Evolutionary conservation across 306 rosid species (phyloP).

Genomic region (Canavalia ensiformis): DNA sequence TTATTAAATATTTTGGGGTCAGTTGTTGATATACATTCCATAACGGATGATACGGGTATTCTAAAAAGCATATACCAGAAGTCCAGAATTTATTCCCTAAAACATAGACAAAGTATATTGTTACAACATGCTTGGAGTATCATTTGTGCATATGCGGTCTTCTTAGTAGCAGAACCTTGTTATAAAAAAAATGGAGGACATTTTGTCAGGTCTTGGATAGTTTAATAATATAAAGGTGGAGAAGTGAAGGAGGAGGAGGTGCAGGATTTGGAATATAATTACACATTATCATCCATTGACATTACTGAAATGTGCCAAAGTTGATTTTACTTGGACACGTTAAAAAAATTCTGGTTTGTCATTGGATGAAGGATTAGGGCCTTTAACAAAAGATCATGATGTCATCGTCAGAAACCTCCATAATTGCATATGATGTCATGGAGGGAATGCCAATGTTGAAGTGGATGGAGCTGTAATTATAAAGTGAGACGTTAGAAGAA

Average conservation of each 20-base stretch:
- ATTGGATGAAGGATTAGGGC: no score
- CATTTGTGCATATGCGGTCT: background rate
- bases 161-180: background rate
- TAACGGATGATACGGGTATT: background rate
- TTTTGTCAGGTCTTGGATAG: background rate
- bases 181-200: background rate
- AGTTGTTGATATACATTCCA: background rate
- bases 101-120: background rate
- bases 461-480: background rate
- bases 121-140: background rate
- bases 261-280: background rate
- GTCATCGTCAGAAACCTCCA: background rate
- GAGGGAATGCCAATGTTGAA: background rate
- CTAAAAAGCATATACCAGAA: constrained; percentile 11
- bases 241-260: no score
- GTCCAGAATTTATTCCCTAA: background rate
- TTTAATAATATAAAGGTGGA: no score
- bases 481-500: background rate
- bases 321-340: background rate
- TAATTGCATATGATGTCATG: background rate
- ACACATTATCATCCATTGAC: background rate
- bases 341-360: background rate
- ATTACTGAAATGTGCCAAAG: background rate
- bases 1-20: background rate
- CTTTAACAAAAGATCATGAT: no score